Base-by-base conservation (phyloP, 1,284 basidiomycete species). In the Ustilago crameri region DNA sequence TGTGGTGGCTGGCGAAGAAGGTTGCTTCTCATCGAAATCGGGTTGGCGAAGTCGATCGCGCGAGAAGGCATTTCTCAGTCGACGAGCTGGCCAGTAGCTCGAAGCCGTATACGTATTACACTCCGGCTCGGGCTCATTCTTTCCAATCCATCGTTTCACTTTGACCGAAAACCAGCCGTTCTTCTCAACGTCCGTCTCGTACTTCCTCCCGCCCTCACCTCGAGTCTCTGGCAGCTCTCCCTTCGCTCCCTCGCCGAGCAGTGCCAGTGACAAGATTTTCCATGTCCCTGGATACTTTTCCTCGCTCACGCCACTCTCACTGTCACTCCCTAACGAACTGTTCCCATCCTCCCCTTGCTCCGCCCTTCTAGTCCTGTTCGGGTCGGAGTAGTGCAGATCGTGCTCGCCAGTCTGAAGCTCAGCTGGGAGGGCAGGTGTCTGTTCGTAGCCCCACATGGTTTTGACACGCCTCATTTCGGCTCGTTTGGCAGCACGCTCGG, bases 401-500 rank as follows among this genome's bases (percentile, higher is more conserved):
- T 72, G 49, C 24, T 66, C 57, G 0, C 46, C 62, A 1, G 37
- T 26, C 9, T 46, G 52, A 10, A 65, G 23, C 30, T 71, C 68
- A 1, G 49, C 27, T 1, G 62, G 62, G 4, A 72, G 56, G 9
- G 58, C 45, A 5, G 58, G 68, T 1, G 68, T 65, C 4, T 44
- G 41, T 9, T 57, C 53, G 54, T 66, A 66, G 15, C 59, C 62
- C 62, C 68, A 62, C 59, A 65, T 61, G 27, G 68, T 66, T 41
- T 62, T 65, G 55, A 62, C 62, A 8, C 63, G 53, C n/a, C 58
- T 57, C 63, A 65, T 57, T 24, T 72, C 63, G 17, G 40, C 23
- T 37, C 73, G 64, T 17, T 70, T 64, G 35, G 56, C 64, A 26
- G 32, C 24, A 3, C 55, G 51, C 1, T 49, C 42, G 12, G 40